Evolutionary conservation across 805 yeast genomes (phyloP).

Genomic region (Blastobotrys americana): DNA sequence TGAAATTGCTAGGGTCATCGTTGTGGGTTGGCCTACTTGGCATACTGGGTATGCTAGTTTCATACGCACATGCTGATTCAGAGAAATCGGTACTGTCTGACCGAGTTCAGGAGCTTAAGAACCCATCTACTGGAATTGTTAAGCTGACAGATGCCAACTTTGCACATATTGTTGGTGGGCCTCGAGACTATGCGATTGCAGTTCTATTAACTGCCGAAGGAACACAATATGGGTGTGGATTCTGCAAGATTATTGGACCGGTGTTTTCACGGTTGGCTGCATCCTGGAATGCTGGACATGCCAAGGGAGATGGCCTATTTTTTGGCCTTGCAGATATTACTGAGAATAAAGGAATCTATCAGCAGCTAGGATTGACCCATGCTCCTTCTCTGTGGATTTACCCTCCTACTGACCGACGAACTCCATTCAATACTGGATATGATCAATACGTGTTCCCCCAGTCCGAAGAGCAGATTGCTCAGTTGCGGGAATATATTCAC

Average conservation of each 20-base stretch:
- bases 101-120: not conserved
- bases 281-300: slow-evolving; percentile 56
- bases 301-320: slow-evolving; percentile 46
- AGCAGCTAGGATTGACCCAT: slow-evolving; percentile 48
- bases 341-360: slow-evolving; percentile 47
- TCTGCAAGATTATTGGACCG: slow-evolving; percentile 68
- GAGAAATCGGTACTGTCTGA: not conserved
- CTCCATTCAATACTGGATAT: slow-evolving; percentile 18
- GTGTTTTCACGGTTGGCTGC: slow-evolving; percentile 51
- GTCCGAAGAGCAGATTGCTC: slow-evolving; percentile 20
- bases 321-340: slow-evolving; percentile 71
- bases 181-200: slow-evolving; percentile 63
- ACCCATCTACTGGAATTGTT: slow-evolving; percentile 30
- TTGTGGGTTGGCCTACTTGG: not conserved
- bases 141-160: slow-evolving; percentile 55
- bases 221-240: slow-evolving; percentile 64
- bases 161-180: slow-evolving; percentile 48
- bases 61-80: not conserved
- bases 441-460: slow-evolving; percentile 26
- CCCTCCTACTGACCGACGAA: slow-evolving; percentile 41
- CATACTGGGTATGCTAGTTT: no score
- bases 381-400: slow-evolving; percentile 74
- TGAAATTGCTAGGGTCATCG: not conserved
- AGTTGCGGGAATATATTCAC: slow-evolving; percentile 15
- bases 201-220: slow-evolving; percentile 66